Evolutionary conservation across 2,329 filamentous ascomycete species (phyloP), one percentile per base, ranked within the genome.

Genomic region (Geosmithia putterillii): DNA sequence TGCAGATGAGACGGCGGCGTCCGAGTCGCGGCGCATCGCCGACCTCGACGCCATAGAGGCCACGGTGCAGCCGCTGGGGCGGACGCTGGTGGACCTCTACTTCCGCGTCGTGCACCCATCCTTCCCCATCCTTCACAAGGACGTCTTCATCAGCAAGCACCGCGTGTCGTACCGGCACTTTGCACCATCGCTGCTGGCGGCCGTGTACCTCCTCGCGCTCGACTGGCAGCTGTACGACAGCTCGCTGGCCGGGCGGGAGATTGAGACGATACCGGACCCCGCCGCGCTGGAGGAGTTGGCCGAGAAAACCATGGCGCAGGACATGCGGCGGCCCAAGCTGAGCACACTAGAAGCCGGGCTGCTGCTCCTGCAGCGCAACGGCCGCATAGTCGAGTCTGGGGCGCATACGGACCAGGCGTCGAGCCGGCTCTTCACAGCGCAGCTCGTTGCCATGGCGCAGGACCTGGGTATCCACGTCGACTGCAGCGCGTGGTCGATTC

Each of bases 401-500:
- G 17, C 36, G 10, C 36, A 38, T 21, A 38, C 20, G 7, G 17
- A 38, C 21, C 25, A 51, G 80, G 82, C 10, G 83, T 86, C 53
- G 83, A 88, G 42, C 90, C 88, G 78, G 83, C 85, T 1, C 69
- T 90, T 45, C 12, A 95, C 88, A 1, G 86, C 86, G 4, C 88
- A 95, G 57, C 66, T 95, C 18, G 86, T 95, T 8, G 88, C 88
- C 19, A 80, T 92, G 37, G 83, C 78, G 1, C 88, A 95, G 59
- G 87, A 95, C 59, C 72, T 95, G 3, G 89, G 89, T 40, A 67
- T 95, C 35, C 88, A 95, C 58, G 77, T 94, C 36, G 87, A 95
- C 61, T 94, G 87, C 64, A 78, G 82, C 5, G 70, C 71, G 42
- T 95, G 89, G 89, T 86, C 86, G 48, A 90, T 95, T 43, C 86